Conservation (phyloP, 2,329 filamentous ascomycete genomes). For the Camillea tinctor region DNA sequence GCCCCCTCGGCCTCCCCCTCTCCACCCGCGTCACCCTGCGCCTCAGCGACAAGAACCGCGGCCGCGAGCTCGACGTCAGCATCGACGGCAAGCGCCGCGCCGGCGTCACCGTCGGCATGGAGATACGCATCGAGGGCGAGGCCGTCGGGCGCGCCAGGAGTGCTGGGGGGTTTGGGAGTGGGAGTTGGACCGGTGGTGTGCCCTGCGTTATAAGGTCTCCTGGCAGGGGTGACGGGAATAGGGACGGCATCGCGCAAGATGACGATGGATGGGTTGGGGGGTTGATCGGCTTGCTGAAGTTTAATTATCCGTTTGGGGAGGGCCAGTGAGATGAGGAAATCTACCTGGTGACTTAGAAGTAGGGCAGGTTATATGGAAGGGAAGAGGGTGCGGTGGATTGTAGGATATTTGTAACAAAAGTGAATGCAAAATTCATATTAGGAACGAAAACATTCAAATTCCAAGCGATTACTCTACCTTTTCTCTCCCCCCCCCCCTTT, state of each 20-base stretch:
- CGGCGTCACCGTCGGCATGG: constrained; percentile 71
- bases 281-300: constrained; percentile 89
- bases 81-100: constrained; percentile 72
- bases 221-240: constrained; percentile 40
- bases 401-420: too few species aligned
- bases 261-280: constrained; percentile 98
- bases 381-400: too few species aligned
- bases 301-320: constrained; percentile 89
- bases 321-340: constrained; percentile 18
- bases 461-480: too few species aligned
- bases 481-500: too few species aligned
- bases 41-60: constrained; percentile 77
- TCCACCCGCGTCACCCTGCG: constrained; percentile 81
- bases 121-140: constrained; percentile 87
- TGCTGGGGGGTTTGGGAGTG: too few species aligned
- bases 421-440: too few species aligned
- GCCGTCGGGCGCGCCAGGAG: constrained; percentile 56
- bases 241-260: constrained; percentile 48
- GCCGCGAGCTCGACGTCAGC: constrained; percentile 73
- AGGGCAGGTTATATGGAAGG: neutral
- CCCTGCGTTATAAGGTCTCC: constrained; percentile 79
- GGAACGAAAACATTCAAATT: too few species aligned
- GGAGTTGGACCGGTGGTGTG: constrained; percentile 64
- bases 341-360: too few species aligned
- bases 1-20: constrained; percentile 83